Percentiles rank a stretch among this genome's conserved stretches.
Conservation (phyloP, 345 rosid genomes). For the Pugionium cornutum region DNA sequence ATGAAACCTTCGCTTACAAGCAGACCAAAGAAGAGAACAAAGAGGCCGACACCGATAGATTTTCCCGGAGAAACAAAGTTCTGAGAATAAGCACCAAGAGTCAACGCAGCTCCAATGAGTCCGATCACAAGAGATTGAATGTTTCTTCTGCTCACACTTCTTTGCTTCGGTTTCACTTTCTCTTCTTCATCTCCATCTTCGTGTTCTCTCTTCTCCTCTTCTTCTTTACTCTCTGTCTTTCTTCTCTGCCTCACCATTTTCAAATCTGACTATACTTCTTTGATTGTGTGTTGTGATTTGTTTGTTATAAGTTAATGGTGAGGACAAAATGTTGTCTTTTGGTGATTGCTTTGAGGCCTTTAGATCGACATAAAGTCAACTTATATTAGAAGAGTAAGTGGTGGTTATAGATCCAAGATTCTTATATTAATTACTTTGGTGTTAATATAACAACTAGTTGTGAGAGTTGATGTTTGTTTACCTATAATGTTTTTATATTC, state of each 20-base stretch:
- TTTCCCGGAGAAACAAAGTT: slow-evolving; percentile 52
- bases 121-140: slow-evolving; percentile 62
- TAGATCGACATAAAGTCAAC: slow-evolving; percentile 31
- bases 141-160: slow-evolving; percentile 46
- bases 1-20: slow-evolving; percentile 76
- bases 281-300: slow-evolving; percentile 28
- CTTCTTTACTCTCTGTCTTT: slow-evolving; percentile 33
- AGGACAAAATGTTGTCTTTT: slow-evolving; percentile 26
- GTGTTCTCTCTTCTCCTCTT: slow-evolving; percentile 30
- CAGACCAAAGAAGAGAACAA: slow-evolving; percentile 70
- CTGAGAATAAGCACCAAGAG: slow-evolving; percentile 78
- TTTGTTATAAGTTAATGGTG: slow-evolving; percentile 29
- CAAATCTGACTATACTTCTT: slow-evolving; percentile 19
- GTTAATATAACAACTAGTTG: too few relatives aligned
- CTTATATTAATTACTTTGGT: slow-evolving; percentile 1
- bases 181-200: slow-evolving; percentile 33
- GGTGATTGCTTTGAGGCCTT: slow-evolving; percentile 36
- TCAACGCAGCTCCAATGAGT: slow-evolving; percentile 66
- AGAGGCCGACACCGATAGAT: slow-evolving; percentile 60
- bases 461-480: too few relatives aligned
- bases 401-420: slow-evolving; percentile 35
- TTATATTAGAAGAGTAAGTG: slow-evolving; percentile 22
- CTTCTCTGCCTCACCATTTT: slow-evolving; percentile 39
- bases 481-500: too few relatives aligned
- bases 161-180: slow-evolving; percentile 26